Evolutionary conservation across 2,329 filamentous ascomycete species (phyloP).

Genomic region (Neoscytalidium dimidiatum): DNA sequence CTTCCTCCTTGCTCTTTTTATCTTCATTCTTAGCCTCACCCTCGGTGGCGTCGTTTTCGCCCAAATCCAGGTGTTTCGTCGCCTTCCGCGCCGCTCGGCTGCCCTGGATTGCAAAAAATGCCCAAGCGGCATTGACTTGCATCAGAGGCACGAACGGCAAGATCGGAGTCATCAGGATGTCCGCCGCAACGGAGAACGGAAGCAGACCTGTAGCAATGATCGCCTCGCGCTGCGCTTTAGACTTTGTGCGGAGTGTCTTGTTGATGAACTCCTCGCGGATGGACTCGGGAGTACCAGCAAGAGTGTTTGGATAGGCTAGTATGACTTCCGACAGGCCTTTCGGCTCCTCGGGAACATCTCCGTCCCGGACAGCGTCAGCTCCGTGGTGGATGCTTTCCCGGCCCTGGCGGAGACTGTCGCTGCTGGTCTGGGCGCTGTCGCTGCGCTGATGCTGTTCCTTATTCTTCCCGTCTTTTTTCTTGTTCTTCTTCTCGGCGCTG

Average conservation of each 20-base stretch:
- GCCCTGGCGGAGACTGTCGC: background rate
- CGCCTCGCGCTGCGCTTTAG: constrained; percentile 44
- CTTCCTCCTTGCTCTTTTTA: constrained; percentile 22
- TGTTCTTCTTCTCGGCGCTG: constrained; percentile 8
- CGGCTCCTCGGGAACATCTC: constrained; percentile 33
- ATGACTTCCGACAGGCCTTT: constrained; percentile 43
- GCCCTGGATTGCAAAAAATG: constrained; percentile 47
- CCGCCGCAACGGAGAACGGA: constrained; percentile 34
- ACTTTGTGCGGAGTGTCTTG: constrained; percentile 43
- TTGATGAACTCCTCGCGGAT: constrained; percentile 45
- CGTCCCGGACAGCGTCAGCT: background rate
- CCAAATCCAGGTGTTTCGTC: constrained; percentile 38
- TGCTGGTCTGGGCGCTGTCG: background rate
- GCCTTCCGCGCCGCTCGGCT: constrained; percentile 40
- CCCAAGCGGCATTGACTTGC: constrained; percentile 39
- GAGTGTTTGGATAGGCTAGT: constrained; percentile 40
- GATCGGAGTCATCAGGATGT: constrained; percentile 35
- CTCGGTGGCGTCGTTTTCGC: constrained; percentile 4
- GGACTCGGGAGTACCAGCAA: constrained; percentile 30
- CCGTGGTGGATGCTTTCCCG: background rate
- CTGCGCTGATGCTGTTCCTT: background rate
- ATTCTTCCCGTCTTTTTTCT: background rate
- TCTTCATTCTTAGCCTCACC: background rate
- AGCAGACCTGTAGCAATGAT: constrained; percentile 46
- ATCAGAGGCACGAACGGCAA: constrained; percentile 41